A percentile compares a stretch with the other conserved stretches of the same genome.
Evolutionary conservation across 75 land plant genomes (phyloP).

Genomic region (Isoetes taiwanensis): DNA sequence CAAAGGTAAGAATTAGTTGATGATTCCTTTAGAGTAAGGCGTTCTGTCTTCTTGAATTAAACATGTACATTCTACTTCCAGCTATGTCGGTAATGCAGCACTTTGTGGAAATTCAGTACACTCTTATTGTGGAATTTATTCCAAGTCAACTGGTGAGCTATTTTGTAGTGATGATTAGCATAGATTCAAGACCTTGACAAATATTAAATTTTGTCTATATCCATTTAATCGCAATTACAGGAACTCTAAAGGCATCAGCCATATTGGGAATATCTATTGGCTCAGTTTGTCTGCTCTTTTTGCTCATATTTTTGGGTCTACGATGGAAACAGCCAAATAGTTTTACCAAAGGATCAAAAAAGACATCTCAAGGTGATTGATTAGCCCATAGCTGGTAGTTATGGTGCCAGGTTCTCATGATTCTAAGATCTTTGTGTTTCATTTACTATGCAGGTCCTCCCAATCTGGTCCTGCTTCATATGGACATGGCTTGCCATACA

Average conservation of each 20-base stretch:
- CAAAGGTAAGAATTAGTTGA: conserved; percentile 50
- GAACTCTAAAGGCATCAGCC: conserved; percentile 14
- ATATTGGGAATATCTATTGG: conserved; percentile 18
- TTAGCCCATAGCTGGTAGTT: too few relatives aligned
- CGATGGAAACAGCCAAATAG: conserved; percentile 9
- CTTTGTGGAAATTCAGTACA: conserved; percentile 81
- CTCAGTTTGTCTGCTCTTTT: conserved; percentile 14
- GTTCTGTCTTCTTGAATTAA: too few relatives aligned
- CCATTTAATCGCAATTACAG: too few relatives aligned
- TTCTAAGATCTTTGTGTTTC: too few relatives aligned
- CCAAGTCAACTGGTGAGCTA: too few relatives aligned
- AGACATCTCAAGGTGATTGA: conserved; percentile 5
- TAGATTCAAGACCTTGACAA: too few relatives aligned
- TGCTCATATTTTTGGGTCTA: conserved; percentile 6
- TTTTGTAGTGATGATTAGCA: too few relatives aligned
- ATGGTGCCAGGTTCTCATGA: too few relatives aligned
- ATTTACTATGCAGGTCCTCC: conserved; percentile 48
- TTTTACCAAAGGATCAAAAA: conserved; percentile 14
- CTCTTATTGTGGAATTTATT: conserved; percentile 32
- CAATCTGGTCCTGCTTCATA: conserved; percentile 74
- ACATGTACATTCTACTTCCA: conserved; percentile 15
- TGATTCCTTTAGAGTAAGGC: too few relatives aligned
- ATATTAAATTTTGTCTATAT: too few relatives aligned
- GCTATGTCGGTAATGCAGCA: conserved; percentile 66
- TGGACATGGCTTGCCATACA: conserved; percentile 92